Evolutionary conservation across 2,329 filamentous ascomycete genomes (phyloP).

Genomic region (Magnaporthales sp.): DNA sequence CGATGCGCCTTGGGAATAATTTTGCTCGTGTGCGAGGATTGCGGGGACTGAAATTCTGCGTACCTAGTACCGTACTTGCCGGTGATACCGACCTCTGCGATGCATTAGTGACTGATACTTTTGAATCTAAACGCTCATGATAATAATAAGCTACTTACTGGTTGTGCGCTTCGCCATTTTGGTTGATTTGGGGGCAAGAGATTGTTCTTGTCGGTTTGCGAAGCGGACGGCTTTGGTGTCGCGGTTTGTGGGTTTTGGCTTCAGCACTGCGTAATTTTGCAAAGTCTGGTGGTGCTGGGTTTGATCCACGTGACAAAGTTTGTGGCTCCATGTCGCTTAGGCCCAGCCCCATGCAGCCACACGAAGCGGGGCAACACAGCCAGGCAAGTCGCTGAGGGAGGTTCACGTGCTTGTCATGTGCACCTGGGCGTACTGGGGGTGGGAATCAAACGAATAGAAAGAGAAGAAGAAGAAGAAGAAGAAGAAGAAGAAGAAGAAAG

Average conservation of each 20-base stretch:
- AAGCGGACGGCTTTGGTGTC: neutral
- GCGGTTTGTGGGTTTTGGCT: neutral
- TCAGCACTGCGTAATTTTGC: neutral
- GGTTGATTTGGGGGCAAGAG: constrained; percentile 3
- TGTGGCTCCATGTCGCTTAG: neutral
- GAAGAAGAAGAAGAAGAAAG: neutral
- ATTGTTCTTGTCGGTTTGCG: neutral
- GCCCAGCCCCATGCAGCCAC: neutral
- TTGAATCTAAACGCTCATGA: neutral
- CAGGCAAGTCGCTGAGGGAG: neutral
- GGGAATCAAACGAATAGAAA: neutral
- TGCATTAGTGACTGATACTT: neutral
- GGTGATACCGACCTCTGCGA: constrained; percentile 8
- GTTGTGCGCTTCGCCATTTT: constrained; percentile 7
- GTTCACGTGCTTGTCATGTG: neutral
- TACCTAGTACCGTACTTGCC: constrained; percentile 9
- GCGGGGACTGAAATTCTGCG: neutral
- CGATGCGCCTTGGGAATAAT: neutral
- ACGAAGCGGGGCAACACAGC: neutral
- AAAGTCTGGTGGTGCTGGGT: constrained; percentile 1
- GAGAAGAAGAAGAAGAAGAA: neutral
- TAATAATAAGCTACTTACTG: neutral
- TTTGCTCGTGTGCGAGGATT: neutral
- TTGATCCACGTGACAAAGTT: neutral
- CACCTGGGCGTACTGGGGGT: neutral